Base-by-base conservation (phyloP, 495 filamentous ascomycete species). In the Neurospora sp. region DNA sequence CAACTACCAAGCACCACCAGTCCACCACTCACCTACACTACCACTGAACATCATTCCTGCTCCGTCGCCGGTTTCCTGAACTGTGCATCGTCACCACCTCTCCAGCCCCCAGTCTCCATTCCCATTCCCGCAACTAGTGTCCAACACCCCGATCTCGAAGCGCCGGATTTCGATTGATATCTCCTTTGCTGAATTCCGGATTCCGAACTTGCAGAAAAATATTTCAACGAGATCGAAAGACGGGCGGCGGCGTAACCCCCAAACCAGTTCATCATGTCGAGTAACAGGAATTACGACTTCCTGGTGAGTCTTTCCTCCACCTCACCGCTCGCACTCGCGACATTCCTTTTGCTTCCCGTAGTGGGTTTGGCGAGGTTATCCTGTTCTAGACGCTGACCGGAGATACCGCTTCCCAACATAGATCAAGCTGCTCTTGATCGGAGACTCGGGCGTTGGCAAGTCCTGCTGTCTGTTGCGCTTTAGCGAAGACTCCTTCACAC, bases 361-460 rank as follows among this genome's bases (percentile, higher is more conserved):
- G 54, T 48, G 69, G 31, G 24, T 39, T 72, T 31, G 40, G 21
- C 69, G 2, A 31, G 43, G 43, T 8, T 2, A 21, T 31, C 39
- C 70, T 36, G 38, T 34, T 37, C 24, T 10, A 70, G 66, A 69
- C 72, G 74, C 70, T 74, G 70, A 70, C 62, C 72, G 69, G 34
- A 43, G 37, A 73, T 72, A 73, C 28, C 8, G 54, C 37, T 40
- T 3, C 10, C 42, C 31, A 2, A 4, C 71, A 75, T 81, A 98
- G 96, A 99, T 99, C 86, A 99, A 99, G 86, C 89, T 99, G 72
- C 89, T 99, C 80, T 89, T 99, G 81, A 99, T 99, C 80, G 96
- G 96, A 79, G 96, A 99, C 86, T 97, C 94, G 19, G 96, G 96
- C 74, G 96, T 98, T 11, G 96, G 96, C 77, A 99, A 99, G 84